Evolutionary conservation across 371 early-diverging fungal genomes (phyloP), one percentile per base, ranked within the genome.

Genomic region (Saksenaea vasiformis): DNA sequence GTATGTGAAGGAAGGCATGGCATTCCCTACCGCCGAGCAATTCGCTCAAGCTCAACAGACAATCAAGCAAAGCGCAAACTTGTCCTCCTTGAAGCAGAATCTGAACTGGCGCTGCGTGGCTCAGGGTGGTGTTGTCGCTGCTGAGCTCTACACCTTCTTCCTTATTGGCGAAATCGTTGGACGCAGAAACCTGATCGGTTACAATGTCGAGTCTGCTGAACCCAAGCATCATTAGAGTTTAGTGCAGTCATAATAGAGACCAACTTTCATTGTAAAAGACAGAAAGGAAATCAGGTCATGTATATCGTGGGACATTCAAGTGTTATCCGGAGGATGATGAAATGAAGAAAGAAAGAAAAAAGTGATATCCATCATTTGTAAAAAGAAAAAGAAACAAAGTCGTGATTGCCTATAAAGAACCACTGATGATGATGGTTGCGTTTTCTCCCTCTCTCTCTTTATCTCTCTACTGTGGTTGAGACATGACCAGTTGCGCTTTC

Each of bases 131-230:
- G 78, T 87, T 64, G 78, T 87, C 34, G 84, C 83, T 60, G 86
- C 87, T 62, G 87, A 90, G 70, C 76, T 87, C 54, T 83, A 84
- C 78, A 82, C 87, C 60, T 90, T 90, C 73, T 90, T 88, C 85
- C 73, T 87, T 56, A 63, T 90, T 58, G 90, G 90, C 68, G 90
- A 90, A 76, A 85, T 90, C 66, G 76, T 88, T 69, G 90, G 90
- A 63, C 87, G 90, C 66, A 82, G 89, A 77, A 88, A 82, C 80
- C 71, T 90, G 70, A 77, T 90, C 68, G 90, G 90, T 54, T 90
- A 90, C 61, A 78, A 84, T 60, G 87, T 87, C 72, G 62, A 84
- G 74, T 70, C 83, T 66, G 86, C 74, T 37, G 80, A 77, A 60
- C 66, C 77, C 69, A 78, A 78, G 36, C 72, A 64, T 28, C 78